Evolutionary conservation across 1,284 basidiomycete genomes (phyloP).

Genomic region (Pulchroboletus neoregius): DNA sequence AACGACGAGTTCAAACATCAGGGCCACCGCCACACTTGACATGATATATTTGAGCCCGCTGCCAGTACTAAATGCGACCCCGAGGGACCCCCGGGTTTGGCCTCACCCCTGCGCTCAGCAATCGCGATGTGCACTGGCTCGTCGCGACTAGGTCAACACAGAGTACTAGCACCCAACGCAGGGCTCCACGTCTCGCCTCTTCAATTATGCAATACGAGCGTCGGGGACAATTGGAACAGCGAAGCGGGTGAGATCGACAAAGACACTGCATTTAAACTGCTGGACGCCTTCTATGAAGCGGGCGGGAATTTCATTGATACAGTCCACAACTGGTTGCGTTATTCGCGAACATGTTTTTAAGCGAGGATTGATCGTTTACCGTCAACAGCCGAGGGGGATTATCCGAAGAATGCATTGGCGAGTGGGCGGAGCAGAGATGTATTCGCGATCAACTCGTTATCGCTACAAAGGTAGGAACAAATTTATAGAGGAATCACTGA

Average conservation of each 20-base stretch:
- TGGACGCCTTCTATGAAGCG: constrained; percentile 44
- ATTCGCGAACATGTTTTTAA: no score
- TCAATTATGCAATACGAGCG: constrained; percentile 46
- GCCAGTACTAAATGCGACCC: no score
- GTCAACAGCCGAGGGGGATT: constrained; percentile 40
- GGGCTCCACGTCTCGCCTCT: constrained; percentile 46
- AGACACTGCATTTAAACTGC: constrained; percentile 41
- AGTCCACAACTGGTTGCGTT: constrained; percentile 41
- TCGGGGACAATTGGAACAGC: constrained; percentile 40
- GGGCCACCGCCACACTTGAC: no score
- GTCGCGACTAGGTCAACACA: constrained; percentile 36
- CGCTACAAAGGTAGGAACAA: constrained; percentile 41
- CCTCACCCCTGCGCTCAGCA: neutral
- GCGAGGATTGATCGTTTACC: neutral
- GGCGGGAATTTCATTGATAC: constrained; percentile 58
- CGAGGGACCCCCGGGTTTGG: no score
- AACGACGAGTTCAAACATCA: no score
- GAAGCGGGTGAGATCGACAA: constrained; percentile 40
- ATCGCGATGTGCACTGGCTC: neutral
- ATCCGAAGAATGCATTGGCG: constrained; percentile 49
- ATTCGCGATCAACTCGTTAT: constrained; percentile 53
- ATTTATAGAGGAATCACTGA: neutral
- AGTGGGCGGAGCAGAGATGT: constrained; percentile 49
- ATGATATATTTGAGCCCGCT: no score
- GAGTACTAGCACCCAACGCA: constrained; percentile 37